phyloP scores from a whole-genome alignment of 495 filamentous ascomycete species.

The Trichocladium antarcticum region DNA sequence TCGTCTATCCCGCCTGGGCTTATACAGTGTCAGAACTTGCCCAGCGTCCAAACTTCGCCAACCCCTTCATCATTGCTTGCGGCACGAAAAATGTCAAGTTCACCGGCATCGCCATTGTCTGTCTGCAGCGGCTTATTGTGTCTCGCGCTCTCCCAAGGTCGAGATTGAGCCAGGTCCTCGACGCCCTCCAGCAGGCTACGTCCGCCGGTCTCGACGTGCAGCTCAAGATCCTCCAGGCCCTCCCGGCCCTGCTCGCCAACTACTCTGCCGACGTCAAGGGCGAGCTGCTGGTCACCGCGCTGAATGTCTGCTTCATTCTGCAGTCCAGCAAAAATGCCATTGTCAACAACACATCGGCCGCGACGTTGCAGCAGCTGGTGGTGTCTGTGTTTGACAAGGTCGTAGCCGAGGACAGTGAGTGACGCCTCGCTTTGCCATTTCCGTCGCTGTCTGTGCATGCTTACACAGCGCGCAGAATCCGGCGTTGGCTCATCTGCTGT shows the following conservation, averaged over 20 bases:
- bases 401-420: constrained; percentile 62
- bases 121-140: constrained; percentile 78
- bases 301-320: constrained; percentile 83
- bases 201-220: constrained; percentile 73
- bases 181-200: constrained; percentile 74
- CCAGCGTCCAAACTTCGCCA: constrained; percentile 69
- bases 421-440: not conserved
- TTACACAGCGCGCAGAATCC: constrained; percentile 24
- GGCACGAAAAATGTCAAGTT: constrained; percentile 79
- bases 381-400: constrained; percentile 90
- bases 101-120: constrained; percentile 72
- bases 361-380: constrained; percentile 87
- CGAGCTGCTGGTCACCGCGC: constrained; percentile 63
- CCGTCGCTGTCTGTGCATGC: not conserved
- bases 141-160: constrained; percentile 61
- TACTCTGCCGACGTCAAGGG: constrained; percentile 74
- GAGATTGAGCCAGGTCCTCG: constrained; percentile 69
- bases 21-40: constrained; percentile 56
- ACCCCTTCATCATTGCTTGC: constrained; percentile 88
- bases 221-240: constrained; percentile 85
- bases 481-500: constrained; percentile 41
- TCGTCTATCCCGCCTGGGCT: constrained; percentile 1
- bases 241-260: constrained; percentile 85
- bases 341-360: constrained; percentile 88
- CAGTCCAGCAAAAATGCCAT: constrained; percentile 83